phyloP scores from a whole-genome alignment of 192 early-diverging fungal genomes.

The Coemansia sp. region DNA sequence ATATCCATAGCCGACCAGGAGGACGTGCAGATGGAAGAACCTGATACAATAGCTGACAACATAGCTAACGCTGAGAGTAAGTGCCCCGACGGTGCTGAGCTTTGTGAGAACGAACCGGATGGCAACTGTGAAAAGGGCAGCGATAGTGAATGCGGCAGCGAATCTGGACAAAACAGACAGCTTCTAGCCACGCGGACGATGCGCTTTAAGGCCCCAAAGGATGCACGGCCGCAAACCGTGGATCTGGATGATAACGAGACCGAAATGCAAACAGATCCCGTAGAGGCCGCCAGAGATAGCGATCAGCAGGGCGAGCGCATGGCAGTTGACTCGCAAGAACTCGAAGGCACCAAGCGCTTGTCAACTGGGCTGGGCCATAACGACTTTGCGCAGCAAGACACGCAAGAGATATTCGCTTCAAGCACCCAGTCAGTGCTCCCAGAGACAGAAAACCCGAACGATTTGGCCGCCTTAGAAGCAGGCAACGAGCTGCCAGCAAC shows the following conservation, averaged over 20 bases:
- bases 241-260: slow-evolving; percentile 37
- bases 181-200: slow-evolving; percentile 34
- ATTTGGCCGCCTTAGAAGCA: neutral
- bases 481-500: slow-evolving; percentile 2
- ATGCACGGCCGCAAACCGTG: slow-evolving; percentile 40
- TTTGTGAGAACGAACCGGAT: neutral
- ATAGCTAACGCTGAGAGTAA: neutral
- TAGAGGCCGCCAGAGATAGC: neutral
- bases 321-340: neutral
- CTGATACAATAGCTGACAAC: neutral
- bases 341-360: neutral
- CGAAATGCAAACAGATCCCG: neutral
- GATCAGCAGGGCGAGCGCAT: neutral
- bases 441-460: neutral
- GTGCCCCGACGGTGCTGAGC: neutral
- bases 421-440: neutral
- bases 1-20: slow-evolving; percentile 1
- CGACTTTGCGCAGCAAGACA: slow-evolving; percentile 2
- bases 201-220: slow-evolving; percentile 46
- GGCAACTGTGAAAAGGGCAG: slow-evolving; percentile 3
- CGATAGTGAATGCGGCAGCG: slow-evolving; percentile 9
- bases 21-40: neutral
- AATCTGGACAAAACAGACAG: slow-evolving; percentile 12
- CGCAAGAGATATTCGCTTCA: slow-evolving; percentile 9
- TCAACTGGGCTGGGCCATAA: neutral